phyloP scores from a whole-genome alignment of 169 alveolate species.

The Eimeria falciformis region DNA sequence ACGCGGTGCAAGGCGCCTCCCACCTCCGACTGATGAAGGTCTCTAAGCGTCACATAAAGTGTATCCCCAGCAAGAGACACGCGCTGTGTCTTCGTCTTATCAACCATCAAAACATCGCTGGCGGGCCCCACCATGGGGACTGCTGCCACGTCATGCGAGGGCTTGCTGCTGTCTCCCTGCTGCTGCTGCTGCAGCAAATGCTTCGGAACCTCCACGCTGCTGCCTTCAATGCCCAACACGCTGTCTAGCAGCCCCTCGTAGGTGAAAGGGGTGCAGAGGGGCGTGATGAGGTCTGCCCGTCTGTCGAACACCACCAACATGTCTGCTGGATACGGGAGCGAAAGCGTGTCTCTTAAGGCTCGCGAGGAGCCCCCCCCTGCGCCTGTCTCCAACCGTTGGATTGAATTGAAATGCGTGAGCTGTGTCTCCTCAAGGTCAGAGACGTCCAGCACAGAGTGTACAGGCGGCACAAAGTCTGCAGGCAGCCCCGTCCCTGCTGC shows the following conservation, averaged over 20 bases:
- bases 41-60: conserved; percentile 85
- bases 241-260: conserved; percentile 88
- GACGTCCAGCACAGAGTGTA: conserved; percentile 11
- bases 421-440: not conserved
- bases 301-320: conserved; percentile 85
- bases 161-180: conserved; percentile 8
- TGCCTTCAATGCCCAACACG: conserved; percentile 82
- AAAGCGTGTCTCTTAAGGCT: not conserved
- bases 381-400: not conserved
- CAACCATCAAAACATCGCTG: not conserved
- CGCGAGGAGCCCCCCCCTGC: not conserved
- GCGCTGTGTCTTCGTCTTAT: conserved; percentile 18
- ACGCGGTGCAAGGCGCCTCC: conserved; percentile 89
- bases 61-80: conserved; percentile 81
- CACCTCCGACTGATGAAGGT: conserved; percentile 86
- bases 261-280: conserved; percentile 87
- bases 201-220: conserved; percentile 85
- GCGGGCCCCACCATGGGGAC: not conserved
- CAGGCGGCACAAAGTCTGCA: conserved; percentile 31
- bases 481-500: not conserved
- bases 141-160: not conserved
- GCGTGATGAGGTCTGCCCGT: conserved; percentile 86
- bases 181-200: conserved; percentile 72
- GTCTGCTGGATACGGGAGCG: conserved; percentile 55
- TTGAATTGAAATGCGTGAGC: not conserved